Conservation (phyloP, 257 asterid species). For the Fraxinus americana region DNA sequence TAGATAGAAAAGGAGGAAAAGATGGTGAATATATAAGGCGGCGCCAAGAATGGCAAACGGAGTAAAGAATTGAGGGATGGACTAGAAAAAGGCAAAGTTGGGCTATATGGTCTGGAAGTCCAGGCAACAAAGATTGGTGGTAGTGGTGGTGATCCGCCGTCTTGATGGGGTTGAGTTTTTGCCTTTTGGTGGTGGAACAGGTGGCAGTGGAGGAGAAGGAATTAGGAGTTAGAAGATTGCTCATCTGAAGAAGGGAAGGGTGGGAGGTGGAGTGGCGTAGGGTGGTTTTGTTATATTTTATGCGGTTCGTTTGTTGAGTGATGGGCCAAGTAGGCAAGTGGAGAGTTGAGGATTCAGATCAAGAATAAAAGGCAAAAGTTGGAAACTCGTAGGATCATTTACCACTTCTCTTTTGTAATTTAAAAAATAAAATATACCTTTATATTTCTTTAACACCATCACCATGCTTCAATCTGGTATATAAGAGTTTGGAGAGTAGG, state of each 20-base stretch:
- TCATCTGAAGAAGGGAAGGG: slow-evolving; percentile 41
- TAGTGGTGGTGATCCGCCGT: slow-evolving; percentile 21
- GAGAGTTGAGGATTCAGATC: slow-evolving; percentile 14
- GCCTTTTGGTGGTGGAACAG: slow-evolving; percentile 31
- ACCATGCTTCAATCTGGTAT: no score
- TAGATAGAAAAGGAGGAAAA: slow-evolving; percentile 70
- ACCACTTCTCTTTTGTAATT: no score
- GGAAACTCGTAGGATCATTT: no score
- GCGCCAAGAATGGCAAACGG: slow-evolving; percentile 76
- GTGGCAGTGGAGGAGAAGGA: slow-evolving; percentile 4
- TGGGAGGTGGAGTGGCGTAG: not conserved
- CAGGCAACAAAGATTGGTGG: slow-evolving; percentile 54
- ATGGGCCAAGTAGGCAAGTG: slow-evolving; percentile 14
- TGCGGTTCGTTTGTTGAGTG: not conserved
- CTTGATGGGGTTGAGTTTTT: slow-evolving; percentile 28
- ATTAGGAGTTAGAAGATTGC: slow-evolving; percentile 27
- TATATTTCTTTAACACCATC: no score
- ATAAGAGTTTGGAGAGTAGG: no score
- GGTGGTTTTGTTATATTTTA: not conserved
- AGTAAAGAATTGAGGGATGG: slow-evolving; percentile 54
- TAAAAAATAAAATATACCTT: no score
- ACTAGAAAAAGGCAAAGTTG: slow-evolving; percentile 61
- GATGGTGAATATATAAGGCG: slow-evolving; percentile 67
- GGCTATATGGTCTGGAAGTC: slow-evolving; percentile 71
- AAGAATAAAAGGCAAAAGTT: slow-evolving; percentile 43